Conservation (phyloP, 139 green algal species). For the Diplosphaera chodatii region DNA sequence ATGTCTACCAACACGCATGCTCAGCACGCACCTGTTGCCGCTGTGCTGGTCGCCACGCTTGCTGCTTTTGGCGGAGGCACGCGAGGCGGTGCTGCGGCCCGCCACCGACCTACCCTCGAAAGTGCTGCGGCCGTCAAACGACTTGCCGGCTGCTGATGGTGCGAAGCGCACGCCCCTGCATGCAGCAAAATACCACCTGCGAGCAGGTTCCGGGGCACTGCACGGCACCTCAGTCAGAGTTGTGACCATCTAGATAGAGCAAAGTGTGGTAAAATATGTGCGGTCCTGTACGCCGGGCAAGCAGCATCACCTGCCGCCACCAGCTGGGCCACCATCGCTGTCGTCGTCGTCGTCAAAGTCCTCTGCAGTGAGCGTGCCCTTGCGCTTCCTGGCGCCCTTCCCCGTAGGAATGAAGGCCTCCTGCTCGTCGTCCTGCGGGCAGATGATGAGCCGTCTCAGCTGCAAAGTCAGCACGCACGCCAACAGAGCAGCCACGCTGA, state of each 20-base stretch:
- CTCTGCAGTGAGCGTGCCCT: conserved; percentile 17
- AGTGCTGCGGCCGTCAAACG: conserved; percentile 5
- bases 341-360: conserved; percentile 33
- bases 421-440: conserved; percentile 1
- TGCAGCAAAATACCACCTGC: no score
- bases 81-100: neutral
- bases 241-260: no score
- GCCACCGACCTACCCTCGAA: neutral
- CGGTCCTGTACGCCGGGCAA: no score
- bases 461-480: neutral
- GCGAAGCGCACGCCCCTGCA: no score
- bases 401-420: conserved; percentile 4
- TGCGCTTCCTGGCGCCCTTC: conserved; percentile 36
- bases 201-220: no score
- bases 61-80: neutral
- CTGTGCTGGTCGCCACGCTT: conserved; percentile 38
- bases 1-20: no score
- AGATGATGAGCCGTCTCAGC: neutral
- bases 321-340: conserved; percentile 34
- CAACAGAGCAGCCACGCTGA: no score
- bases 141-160: conserved; percentile 17
- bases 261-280: no score
- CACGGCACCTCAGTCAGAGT: no score
- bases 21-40: conserved; percentile 38
- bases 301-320: no score